Base-by-base conservation (phyloP, 2,329 filamentous ascomycete species). In the Cladosporium cucumerinum region DNA sequence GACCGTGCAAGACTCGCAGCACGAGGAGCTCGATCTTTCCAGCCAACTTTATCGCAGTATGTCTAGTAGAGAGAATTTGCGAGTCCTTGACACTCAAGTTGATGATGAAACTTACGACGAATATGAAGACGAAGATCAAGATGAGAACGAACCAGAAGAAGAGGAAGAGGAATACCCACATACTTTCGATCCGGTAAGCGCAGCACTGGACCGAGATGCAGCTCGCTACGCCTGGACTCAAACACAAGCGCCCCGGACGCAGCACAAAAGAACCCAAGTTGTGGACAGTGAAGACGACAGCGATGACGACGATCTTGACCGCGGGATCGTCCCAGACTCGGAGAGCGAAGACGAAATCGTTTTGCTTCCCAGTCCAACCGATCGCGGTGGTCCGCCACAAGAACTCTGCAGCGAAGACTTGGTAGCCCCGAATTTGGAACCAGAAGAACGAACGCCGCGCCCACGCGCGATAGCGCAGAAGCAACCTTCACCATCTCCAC, bases 151-250 rank as follows among this genome's bases (percentile, higher is more conserved):
- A 48, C 14, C 23, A 2, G 43, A 49, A 23, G 46, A 65, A 23
- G 62, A 49, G 16, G 63, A 57, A 10, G 51, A 66, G 23, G 62
- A 36, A n/a, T 58, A 57, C n/a, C 55, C 43, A 55, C 60, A 52
- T 25, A 69, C 69, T 12, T 72, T 66, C 60, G 69, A 72, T 49
- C 70, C 70, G 46, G 69, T 65, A 6, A 63, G 63, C 60, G 65
- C 67, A 16, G 70, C 70, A n/a, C 64, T 72, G 1, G 69, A 72
- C 16, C 65, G 70, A 32, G 70, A 72, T 36, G 70, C 70, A 25
- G 66, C 67, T 7, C 66, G 70, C 8, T 71, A 67, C 21, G 49
- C 30, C 6, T 59, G 58, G 58, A 69, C 67, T n/a, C 68, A 69
- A 36, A 70, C 62, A 10, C 66, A 70, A 46, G 43, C 32, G 3